phyloP scores from a whole-genome alignment of 257 asterid genomes.

The Verbascum thapsus region DNA sequence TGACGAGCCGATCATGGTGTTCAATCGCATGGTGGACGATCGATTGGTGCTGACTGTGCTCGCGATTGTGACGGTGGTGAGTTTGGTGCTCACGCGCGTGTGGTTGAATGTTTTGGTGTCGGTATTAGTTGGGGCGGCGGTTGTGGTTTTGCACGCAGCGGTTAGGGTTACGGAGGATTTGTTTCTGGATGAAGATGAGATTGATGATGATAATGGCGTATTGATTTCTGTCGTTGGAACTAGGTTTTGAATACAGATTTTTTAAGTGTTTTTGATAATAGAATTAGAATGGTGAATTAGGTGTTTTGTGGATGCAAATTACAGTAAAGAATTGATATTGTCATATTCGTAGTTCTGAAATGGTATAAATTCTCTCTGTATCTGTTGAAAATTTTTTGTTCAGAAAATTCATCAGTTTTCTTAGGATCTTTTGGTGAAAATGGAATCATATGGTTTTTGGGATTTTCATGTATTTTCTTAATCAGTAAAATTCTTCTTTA shows the following conservation, averaged over 20 bases:
- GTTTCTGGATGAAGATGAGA: slow-evolving; percentile 68
- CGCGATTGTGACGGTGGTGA: slow-evolving; percentile 46
- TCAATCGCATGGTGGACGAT: slow-evolving; percentile 64
- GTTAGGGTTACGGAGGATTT: slow-evolving; percentile 68
- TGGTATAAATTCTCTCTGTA: neutral
- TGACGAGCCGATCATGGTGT: slow-evolving; percentile 58
- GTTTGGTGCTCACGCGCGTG: slow-evolving; percentile 55
- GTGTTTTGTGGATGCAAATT: neutral
- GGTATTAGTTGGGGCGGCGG: slow-evolving; percentile 41
- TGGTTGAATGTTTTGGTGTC: slow-evolving; percentile 72
- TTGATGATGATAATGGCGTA: slow-evolving; percentile 49
- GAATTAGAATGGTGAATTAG: slow-evolving; percentile 8
- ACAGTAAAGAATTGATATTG: slow-evolving; percentile 1
- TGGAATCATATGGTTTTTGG: too few relatives aligned
- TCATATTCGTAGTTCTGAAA: neutral
- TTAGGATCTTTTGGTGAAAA: neutral
- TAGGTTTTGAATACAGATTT: slow-evolving; percentile 27
- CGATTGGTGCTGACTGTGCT: slow-evolving; percentile 49
- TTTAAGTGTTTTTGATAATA: neutral
- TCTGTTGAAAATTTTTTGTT: neutral
- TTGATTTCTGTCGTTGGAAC: slow-evolving; percentile 59
- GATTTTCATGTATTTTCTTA: too few relatives aligned
- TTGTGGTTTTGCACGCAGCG: slow-evolving; percentile 51
- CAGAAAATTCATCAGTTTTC: neutral
- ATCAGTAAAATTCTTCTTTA: too few relatives aligned